Base-by-base conservation (phyloP, 176 grass and related monocot species). In the Avena atlantica region DNA sequence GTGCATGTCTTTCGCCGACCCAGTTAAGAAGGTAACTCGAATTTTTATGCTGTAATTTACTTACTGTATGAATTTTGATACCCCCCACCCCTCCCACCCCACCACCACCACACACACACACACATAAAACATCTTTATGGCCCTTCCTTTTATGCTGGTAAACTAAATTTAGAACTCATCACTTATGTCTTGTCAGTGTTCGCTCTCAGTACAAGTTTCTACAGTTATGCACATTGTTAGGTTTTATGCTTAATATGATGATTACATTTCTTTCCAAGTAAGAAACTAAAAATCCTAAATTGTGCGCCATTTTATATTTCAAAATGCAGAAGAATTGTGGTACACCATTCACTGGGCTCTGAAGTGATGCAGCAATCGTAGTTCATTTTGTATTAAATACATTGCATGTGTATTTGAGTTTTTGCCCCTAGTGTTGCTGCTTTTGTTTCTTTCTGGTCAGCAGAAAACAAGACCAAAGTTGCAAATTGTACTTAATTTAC, bases 181-280 rank as follows among this genome's bases (percentile, higher is more conserved):
- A 63, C 23, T 42, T 42, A 42, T 42, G 40, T 42, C 66, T 34
- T 74, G 23, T 45, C 21, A 25, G 27, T 51, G 78, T 52, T 27
- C 9, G 16, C 24, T 84, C 50, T 42, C 19, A 37, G 37, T 75
- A 62, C 23, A n/a, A 40, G 23, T 61, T 83, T 61, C 12, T 74
- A 48, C 40, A 44, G 36, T 14, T 8, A 21, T 47, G 9, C 25
- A 3, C 16, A 7, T 78, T 78, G 40, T 51, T 17, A 60, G 24
- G 4, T 3, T 59, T 78, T 47, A 14, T 72, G 20, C 75, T 63
- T 36, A 72, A 63, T 65, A 55, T 79, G 45, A 12, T 8, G 20
- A 79, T 63, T 44, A n/a, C 62, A 34, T 77, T 82, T 59, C 2
- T 73, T 67, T 88, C 72, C 13, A 45, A 73, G 74, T 89, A 71